Evolutionary conservation across 768 basidiomycete species (phyloP), one percentile per base, ranked within the genome.

Genomic region (Galerina sulciceps): DNA sequence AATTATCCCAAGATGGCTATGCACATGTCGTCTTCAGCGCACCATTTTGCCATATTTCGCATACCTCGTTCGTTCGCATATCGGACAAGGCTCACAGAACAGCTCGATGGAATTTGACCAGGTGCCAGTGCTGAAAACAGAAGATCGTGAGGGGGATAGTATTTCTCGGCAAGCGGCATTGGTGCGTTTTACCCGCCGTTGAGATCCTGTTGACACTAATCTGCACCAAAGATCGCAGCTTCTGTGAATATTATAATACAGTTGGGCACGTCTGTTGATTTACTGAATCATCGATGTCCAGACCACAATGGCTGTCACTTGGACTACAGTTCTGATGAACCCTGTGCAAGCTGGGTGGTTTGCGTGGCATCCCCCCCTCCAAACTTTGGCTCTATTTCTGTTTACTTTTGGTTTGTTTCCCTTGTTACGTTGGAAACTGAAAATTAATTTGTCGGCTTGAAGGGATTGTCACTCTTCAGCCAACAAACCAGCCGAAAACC

Each of bases 401-500:
- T 81, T 90, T 69, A 82, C 84, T 6, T 85, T 86, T 63, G 91
- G 92, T 89, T 56, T 55, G 41, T 47, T 31, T 1, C 10, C 11
- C 17, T 0, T 41, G 5, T 9, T 13, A 46, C 38, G 2, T 35
- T 40, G 18, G 31, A 20, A 22, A 10, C 18, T 43, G 11, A 11
- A 36, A 15, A n/a, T 14, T 4, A 5, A 43, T n/a, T 49, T 14
- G 23, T 26, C 9, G 3, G 10, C 9, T 14, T 14, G 31, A 17
- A 91, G 91, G 87, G 6, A 84, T 94, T 42, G 67, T 90, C 64
- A 91, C 91, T 20, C 85, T 89, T 10, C 93, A 89, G 62, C 88
- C 88, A 1, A 90, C 90, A 10, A 82, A 85, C 3, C 83, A 85
- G 49, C 85, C 87, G 3, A 78, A 75, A 66, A 83, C 85, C 40